These are phyloP conservation scores for Penicillium argentinense DNA, from an alignment of 495 filamentous ascomycete species.

Conservation along the genomic window DNA sequence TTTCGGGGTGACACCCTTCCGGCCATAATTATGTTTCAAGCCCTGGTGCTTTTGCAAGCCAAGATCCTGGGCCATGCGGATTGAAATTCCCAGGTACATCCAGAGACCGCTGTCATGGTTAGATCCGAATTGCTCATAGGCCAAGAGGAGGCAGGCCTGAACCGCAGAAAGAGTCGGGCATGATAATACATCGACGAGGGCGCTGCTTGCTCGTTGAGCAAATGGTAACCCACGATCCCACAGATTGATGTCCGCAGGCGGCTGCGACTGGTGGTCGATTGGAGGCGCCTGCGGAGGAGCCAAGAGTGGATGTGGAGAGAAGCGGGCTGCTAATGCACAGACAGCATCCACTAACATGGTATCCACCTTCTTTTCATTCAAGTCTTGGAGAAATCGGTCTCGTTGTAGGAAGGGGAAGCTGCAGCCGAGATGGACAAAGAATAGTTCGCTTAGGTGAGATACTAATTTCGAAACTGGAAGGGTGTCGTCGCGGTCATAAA, in stretches of 20 bases:
- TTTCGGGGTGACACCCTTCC: constrained; percentile 51
- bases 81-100: constrained; percentile 86
- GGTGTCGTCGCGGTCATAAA: constrained; percentile 72
- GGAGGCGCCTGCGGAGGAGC: constrained; percentile 50
- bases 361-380: constrained; percentile 77
- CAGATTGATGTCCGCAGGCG: constrained; percentile 39
- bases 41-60: constrained; percentile 78
- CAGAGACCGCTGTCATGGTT: constrained; percentile 84
- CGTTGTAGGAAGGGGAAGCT: constrained; percentile 78
- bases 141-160: constrained; percentile 76
- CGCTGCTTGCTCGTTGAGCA: constrained; percentile 72
- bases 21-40: constrained; percentile 64
- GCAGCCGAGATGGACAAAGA: constrained; percentile 76
- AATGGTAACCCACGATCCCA: constrained; percentile 65
- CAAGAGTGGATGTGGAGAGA: constrained; percentile 67
- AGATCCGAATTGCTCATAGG: constrained; percentile 82
- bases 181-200: constrained; percentile 72
- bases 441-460: constrained; percentile 69
- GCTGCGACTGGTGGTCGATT: constrained; percentile 49
- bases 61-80: constrained; percentile 82
- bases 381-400: constrained; percentile 63
- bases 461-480: constrained; percentile 70
- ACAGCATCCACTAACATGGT: constrained; percentile 85
- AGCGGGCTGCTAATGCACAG: constrained; percentile 77
- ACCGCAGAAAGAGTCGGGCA: constrained; percentile 78